Base-by-base conservation (phyloP, 2,329 filamentous ascomycete genomes). In the Claviceps cyperi region DNA sequence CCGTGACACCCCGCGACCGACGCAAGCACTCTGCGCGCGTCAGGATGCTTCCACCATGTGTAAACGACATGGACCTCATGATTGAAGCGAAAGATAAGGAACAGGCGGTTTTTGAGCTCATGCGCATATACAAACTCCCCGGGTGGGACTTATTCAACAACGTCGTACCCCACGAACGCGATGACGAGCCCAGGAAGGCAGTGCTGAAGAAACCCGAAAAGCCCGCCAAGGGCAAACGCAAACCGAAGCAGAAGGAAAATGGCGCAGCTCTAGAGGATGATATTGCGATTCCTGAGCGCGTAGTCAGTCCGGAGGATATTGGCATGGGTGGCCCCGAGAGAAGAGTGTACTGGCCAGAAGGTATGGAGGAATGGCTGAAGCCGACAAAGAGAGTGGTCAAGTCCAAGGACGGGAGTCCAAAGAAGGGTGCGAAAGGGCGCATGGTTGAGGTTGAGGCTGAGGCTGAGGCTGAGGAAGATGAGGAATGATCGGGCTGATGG, bases 31-130 rank as follows among this genome's bases (percentile, higher is more conserved):
- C 81, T 37, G 76, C 87, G 0, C 78, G 91, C 8, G 88, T 94
- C 1, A 75, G 75, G 55, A 85, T 81, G 0, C 66, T 97, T 1
- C 91, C 91, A 1, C 90, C 91, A 0, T 96, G 91, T 59, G 74
- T 81, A 4, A 70, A 78, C 1, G 81, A 84, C 35, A 92, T 94
- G 84, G 91, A 96, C 61, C 72, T 97, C n/a, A 97, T 97, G 91
- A 96, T 97, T 53, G 91, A 97, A 68, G 91, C 91, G 46, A 97
- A 97, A 64, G 91, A 96, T 62, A 97, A 97, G 66, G 91, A 97
- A 63, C 91, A 97, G 65, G 89, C 91, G 0, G 88, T 96, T 0
- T 94, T 97, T 59, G 88, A 94, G 55, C 74, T 97, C 17, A 96
- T 96, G 89, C 77, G 84, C 21, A 89, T 75, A 0, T 94, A 89